A percentile compares a stretch with the other conserved stretches of the same genome.
These are phyloP conservation scores for Quercus mongolica DNA, from an alignment of 306 rosid genomes.

Conservation along the genomic window DNA sequence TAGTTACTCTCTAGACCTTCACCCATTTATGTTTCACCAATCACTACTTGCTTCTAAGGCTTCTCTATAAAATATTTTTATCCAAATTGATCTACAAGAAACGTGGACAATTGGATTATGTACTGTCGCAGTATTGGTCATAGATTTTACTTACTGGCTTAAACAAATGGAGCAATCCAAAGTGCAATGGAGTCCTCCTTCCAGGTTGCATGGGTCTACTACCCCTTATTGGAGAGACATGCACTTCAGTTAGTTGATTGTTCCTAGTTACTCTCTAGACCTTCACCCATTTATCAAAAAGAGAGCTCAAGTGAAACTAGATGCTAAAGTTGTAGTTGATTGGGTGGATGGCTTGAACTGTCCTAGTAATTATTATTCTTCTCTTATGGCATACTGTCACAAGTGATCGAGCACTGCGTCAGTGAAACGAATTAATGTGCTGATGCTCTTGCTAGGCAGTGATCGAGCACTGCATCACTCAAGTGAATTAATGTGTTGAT, in stretches of 20 bases:
- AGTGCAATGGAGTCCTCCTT: constrained; percentile 29
- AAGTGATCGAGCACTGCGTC: too few species aligned
- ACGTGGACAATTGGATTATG: constrained; percentile 15
- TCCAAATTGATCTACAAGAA: not conserved
- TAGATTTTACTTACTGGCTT: constrained; percentile 17
- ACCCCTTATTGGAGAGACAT: constrained; percentile 40
- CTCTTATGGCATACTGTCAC: too few species aligned
- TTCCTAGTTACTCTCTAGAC: constrained; percentile 36
- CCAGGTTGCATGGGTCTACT: constrained; percentile 44
- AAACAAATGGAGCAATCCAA: constrained; percentile 27
- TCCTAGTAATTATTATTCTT: too few species aligned
- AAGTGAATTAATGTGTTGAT: too few species aligned
- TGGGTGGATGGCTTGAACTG: too few species aligned
- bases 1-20: constrained; percentile 39
- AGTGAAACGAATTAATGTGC: too few species aligned
- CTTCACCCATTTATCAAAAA: constrained; percentile 37
- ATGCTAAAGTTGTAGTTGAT: too few species aligned
- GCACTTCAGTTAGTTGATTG: constrained; percentile 12
- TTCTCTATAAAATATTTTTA: not conserved
- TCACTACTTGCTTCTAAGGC: not conserved
- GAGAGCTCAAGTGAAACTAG: constrained; percentile 9
- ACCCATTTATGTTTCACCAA: not conserved
- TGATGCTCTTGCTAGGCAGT: too few species aligned
- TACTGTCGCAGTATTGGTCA: constrained; percentile 6
- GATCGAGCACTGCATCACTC: too few species aligned